Base-by-base conservation (phyloP, 2,329 filamentous ascomycete genomes). In the Chaetomium globosum region DNA sequence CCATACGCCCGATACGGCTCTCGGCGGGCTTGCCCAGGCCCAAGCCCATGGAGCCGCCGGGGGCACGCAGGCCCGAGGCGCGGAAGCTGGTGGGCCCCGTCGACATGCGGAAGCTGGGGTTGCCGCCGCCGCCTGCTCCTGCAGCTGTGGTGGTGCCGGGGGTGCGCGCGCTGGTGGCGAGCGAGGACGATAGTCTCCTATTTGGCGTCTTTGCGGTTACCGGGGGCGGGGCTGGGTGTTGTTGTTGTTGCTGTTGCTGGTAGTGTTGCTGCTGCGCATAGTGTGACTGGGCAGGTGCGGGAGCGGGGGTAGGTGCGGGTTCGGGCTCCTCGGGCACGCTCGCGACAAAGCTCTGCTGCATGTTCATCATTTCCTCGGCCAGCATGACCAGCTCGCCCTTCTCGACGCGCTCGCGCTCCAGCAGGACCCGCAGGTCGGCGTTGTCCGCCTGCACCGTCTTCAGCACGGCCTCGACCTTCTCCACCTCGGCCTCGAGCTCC, bases 321-420 rank as follows among this genome's bases (percentile, higher is more conserved):
- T 59, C 56, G 16, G 56, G 31, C 49, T 65, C 58, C 55, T 64
- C 65, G 0, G 58, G 59, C 5, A 52, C 55, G 23, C 26, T 19
- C 23, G 56, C 61, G 19, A 66, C 58, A 82, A 77, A 72, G 49
- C 59, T 67, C 65, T 87, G 80, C 68, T 81, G 82, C 78, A 94
- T 87, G 59, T 82, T 81, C 78, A 95, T 89, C 87, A 95, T 90
- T 79, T 95, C 91, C 76, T 95, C 91, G 0, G 92, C 91, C 5
- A 92, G 84, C 63, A 87, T 85, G 43, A 95, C 91, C 48, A 95
- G 81, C 78, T 94, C 91, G 61, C 90, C 89, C 81, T 95, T 94
- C 78, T 95, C 91, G 23, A 92, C 85, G 7, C 91, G 84, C 78
- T 95, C 91, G 66, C 84, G 81, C 75, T 93, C 88, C 8, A 95